Base-by-base conservation (phyloP, 805 yeast genomes). In the Yarrowia bubula region DNA sequence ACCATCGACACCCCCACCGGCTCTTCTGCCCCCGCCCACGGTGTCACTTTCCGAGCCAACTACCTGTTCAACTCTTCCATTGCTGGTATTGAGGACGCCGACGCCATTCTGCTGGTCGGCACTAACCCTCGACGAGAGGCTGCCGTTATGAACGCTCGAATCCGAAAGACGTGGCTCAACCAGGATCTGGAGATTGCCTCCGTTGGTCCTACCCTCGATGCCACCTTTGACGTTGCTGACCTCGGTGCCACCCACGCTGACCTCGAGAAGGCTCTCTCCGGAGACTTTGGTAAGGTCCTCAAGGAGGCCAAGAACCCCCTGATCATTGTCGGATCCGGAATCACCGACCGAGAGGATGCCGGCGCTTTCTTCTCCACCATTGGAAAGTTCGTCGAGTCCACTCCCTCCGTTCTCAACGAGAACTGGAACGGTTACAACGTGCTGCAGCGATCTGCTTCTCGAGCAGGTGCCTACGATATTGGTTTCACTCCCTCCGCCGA, bases 121-220 rank as follows among this genome's bases (percentile, higher is more conserved):
- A 86, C 96, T 51, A 90, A 90, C 80, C 96, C 96, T 66, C 84
- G 96, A 74, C 91, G 83, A 74, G 96, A 90, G 79, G 96, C 96
- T 66, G 91, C 96, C 47, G 96, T 90, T 15, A 81, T 90, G 71
- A 90, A 90, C 76, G 84, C 93, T 46, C 84, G 96, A 77, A 86
- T 90, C 71, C 85, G 96, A 81, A 87, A 86, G 75, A 86, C 83
- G 67, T 90, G 93, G 95, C 80, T 90, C 73, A 80, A 86, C 70
- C 82, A 86, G 42, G 81, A 89, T 72, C 88, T 89, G 70, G 71
- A 70, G 64, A 78, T 90, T 68, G 86, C 86, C 68, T 85, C 85
- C 46, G 83, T 90, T 69, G 96, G 96, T 71, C 87, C 87, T 75
- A 74, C 79, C 68, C 90, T 90, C 72, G 92, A 89, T 44, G 85